phyloP scores from a whole-genome alignment of 306 rosid species.

The Prunus fruticosa region DNA sequence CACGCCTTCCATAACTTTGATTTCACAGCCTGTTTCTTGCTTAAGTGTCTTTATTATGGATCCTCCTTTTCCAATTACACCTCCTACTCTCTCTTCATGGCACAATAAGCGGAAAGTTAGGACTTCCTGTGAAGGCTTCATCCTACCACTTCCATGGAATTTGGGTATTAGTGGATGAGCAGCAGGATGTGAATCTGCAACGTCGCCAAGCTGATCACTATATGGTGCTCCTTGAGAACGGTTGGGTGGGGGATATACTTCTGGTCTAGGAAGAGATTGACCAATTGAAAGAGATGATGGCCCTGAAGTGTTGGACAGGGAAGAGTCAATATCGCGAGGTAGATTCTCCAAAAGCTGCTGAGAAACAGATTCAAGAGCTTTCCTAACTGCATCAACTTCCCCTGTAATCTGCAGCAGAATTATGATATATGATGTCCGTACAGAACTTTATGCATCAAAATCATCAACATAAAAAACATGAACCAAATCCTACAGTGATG shows the following conservation, averaged over 20 bases:
- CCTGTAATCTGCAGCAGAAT: conserved; percentile 67
- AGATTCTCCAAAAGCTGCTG: conserved; percentile 73
- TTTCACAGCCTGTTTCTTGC: conserved; percentile 85
- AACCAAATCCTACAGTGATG: not conserved
- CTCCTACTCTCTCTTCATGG: conserved; percentile 76
- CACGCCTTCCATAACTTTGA: conserved; percentile 67
- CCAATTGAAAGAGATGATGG: conserved; percentile 54
- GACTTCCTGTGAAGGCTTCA: conserved; percentile 55
- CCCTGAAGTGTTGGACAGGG: conserved; percentile 35
- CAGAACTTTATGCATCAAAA: conserved; percentile 31
- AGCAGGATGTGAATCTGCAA: conserved; percentile 44
- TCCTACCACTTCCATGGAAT: conserved; percentile 67
- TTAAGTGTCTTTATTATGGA: conserved; percentile 55
- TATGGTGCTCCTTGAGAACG: conserved; percentile 50
- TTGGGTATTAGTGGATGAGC: conserved; percentile 46
- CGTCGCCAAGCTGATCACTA: conserved; percentile 51
- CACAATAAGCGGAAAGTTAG: conserved; percentile 76
- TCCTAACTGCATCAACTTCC: conserved; percentile 67
- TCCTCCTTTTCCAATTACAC: conserved; percentile 93
- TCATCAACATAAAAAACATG: not conserved
- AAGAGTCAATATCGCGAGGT: conserved; percentile 51
- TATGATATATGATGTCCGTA: conserved; percentile 10
- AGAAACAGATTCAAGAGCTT: conserved; percentile 72
- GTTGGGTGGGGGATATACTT: conserved; percentile 33
- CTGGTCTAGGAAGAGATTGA: conserved; percentile 34